Conservation (phyloP, 257 asterid genomes). For the Cruciata laevipes region DNA sequence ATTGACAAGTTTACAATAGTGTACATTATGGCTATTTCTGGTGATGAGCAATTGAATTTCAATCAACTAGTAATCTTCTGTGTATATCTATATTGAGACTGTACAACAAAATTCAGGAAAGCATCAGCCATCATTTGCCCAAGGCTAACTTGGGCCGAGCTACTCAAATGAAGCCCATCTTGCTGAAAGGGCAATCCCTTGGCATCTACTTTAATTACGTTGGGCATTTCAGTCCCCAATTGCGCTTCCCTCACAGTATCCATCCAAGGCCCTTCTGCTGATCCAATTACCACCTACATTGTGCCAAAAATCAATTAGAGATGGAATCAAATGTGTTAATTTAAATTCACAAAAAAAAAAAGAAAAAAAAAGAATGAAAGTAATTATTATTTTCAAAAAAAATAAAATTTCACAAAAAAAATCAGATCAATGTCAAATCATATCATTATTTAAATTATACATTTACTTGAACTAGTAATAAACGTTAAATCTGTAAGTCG, state of each 20-base stretch:
- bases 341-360: too few relatives aligned
- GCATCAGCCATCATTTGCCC: conserved; percentile 24
- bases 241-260: conserved; percentile 22
- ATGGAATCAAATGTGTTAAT: too few relatives aligned
- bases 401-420: too few relatives aligned
- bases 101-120: not conserved
- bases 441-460: too few relatives aligned
- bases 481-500: too few relatives aligned
- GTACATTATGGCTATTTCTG: too few relatives aligned
- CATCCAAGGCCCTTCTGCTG: conserved; percentile 12
- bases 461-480: too few relatives aligned
- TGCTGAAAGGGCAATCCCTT: conserved; percentile 12
- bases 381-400: too few relatives aligned
- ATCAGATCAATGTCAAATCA: too few relatives aligned
- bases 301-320: too few relatives aligned
- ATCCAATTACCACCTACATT: conserved; percentile 17
- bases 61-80: not conserved
- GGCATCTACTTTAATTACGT: conserved; percentile 10
- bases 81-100: not conserved
- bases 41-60: too few relatives aligned
- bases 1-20: not conserved
- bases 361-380: too few relatives aligned
- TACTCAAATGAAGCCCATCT: conserved; percentile 18
- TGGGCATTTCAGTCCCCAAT: not conserved
- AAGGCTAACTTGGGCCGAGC: conserved; percentile 16